Base-by-base conservation (phyloP, 352 stramenopile species). In the Peronosclerospora sorghi region DNA sequence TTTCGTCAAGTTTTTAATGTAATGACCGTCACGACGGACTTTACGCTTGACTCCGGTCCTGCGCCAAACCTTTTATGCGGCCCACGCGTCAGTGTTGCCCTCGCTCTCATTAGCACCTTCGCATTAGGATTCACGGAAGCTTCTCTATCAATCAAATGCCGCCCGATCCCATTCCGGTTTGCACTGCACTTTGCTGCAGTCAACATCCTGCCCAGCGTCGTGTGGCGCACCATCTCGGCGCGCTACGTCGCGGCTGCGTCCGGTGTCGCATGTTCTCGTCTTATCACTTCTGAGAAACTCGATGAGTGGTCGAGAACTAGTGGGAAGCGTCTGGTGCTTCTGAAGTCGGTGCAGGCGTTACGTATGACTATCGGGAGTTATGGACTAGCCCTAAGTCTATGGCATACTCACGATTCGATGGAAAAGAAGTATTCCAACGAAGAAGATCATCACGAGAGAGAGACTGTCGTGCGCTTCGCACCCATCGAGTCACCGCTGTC, bases 91-190 rank as follows among this genome's bases (percentile, higher is more conserved):
- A 42, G 45, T 1, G 45, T 72, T 2, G 54, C 53, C 13, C 38
- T 45, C 5, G 52, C 52, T 1, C 7, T 60, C 12, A 28, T 41
- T 12, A 29, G 56, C 19, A 82, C 70, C 6, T 56, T 79, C 8
- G 42, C 62, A 2, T 35, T 81, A 12, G 73, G 72, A 21, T 90
- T 90, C 40, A 51, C 62, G 1, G 78, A 90, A 51, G 74, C 54
- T 14, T 90, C 73, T 39, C 23, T 83, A 13, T 57, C 65, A 40
- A 39, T 86, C 13, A 58, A 73, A 34, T 66, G 60, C 1, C 64
- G 67, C 1, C 78, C 78, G 4, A 75, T 90, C 30, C 78, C 78
- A 9, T 47, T 90, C 43, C 70, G 63, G 1, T 85, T 87, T 32
- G 78, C 78, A 9, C 35, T 75, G 5, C 42, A 35, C 21, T 87